Evolutionary conservation across 2,329 filamentous ascomycete species (phyloP).

Genomic region (Penicillium sp.): DNA sequence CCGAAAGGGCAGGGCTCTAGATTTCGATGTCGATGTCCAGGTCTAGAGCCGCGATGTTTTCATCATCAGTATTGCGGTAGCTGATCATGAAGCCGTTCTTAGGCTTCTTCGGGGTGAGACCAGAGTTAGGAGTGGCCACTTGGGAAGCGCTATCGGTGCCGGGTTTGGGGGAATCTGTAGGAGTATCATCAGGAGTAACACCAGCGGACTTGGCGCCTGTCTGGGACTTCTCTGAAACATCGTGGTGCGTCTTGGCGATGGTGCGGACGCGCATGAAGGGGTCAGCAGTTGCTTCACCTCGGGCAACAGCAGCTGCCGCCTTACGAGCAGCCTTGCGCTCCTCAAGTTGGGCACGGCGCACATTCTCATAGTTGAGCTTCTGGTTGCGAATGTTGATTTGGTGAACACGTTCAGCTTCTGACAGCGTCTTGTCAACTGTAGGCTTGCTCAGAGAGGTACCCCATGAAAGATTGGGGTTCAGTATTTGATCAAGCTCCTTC

Average conservation of each 20-base stretch:
- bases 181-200: conserved; percentile 33
- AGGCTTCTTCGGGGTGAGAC: conserved; percentile 34
- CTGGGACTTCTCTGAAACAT: conserved; percentile 51
- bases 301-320: conserved; percentile 59
- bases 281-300: conserved; percentile 59
- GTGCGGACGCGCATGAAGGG: conserved; percentile 62
- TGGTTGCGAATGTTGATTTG: conserved; percentile 82
- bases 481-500: conserved; percentile 47
- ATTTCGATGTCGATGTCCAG: conserved; percentile 91
- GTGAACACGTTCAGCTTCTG: conserved; percentile 77
- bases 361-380: conserved; percentile 76
- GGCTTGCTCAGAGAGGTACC: conserved; percentile 63
- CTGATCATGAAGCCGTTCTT: conserved; percentile 62
- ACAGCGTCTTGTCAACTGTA: conserved; percentile 49
- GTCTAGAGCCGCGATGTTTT: conserved; percentile 85
- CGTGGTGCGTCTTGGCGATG: conserved; percentile 65
- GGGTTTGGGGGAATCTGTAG: conserved; percentile 50
- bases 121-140: conserved; percentile 48
- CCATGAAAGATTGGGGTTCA: conserved; percentile 67
- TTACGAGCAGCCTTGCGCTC: conserved; percentile 66
- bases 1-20: conserved; percentile 35
- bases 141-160: conserved; percentile 51
- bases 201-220: conserved; percentile 31
- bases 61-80: conserved; percentile 80
- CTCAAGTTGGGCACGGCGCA: conserved; percentile 84